phyloP scores from a whole-genome alignment of 2,329 filamentous ascomycete species.

The Aspergillus novoparasiticus region DNA sequence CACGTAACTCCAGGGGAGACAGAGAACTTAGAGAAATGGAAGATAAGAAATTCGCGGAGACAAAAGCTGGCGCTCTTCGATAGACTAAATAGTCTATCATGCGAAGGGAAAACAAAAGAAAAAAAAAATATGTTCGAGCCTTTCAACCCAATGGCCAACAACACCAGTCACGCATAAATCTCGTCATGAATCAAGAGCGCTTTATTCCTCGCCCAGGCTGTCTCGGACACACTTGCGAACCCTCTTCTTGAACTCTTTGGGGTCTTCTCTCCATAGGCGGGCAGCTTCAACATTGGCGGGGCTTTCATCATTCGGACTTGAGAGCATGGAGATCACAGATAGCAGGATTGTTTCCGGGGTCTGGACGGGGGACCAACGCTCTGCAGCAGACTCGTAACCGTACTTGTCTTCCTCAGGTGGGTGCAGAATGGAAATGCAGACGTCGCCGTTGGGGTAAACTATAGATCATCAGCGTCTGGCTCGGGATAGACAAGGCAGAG shows the following conservation, averaged over 20 bases:
- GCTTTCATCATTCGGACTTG: slow-evolving; percentile 91
- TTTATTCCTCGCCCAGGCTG: slow-evolving; percentile 72
- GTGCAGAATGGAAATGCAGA: slow-evolving; percentile 97
- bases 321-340: slow-evolving; percentile 88
- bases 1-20: slow-evolving; percentile 2
- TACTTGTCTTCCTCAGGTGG: slow-evolving; percentile 91
- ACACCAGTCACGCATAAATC: slow-evolving; percentile 1
- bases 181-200: neutral
- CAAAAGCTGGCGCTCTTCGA: neutral
- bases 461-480: neutral
- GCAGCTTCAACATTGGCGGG: slow-evolving; percentile 95
- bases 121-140: slow-evolving; percentile 23
- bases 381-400: slow-evolving; percentile 86
- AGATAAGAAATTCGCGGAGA: neutral
- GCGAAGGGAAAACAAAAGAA: slow-evolving; percentile 41
- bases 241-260: slow-evolving; percentile 73
- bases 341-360: slow-evolving; percentile 92
- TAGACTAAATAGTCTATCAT: slow-evolving; percentile 3
- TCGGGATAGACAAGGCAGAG: neutral
- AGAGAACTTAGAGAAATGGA: neutral
- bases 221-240: slow-evolving; percentile 79
- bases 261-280: slow-evolving; percentile 80
- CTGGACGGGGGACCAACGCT: slow-evolving; percentile 94
- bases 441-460: slow-evolving; percentile 81
- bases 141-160: slow-evolving; percentile 1